Percentiles rank a stretch among this genome's conserved stretches.
Conservation (phyloP, 202 grass and related monocot species). For the Setaria viridis region DNA sequence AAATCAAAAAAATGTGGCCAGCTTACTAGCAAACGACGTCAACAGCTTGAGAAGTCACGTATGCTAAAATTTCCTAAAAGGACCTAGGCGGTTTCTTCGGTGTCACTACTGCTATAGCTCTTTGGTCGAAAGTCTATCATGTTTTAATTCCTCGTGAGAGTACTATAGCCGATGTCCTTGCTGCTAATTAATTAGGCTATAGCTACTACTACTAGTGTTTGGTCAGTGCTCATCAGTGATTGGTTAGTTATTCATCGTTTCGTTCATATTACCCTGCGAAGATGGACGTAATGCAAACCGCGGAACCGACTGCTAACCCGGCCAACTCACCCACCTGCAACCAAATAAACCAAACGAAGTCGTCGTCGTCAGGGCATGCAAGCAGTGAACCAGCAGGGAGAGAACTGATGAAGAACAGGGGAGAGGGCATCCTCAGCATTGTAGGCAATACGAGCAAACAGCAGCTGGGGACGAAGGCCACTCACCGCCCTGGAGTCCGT, state of each 20-base stretch:
- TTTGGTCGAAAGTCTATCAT: constrained; percentile 5
- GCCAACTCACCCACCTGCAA: constrained; percentile 99
- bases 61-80: not conserved
- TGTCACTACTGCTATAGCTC: constrained; percentile 1
- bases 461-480: not conserved
- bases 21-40: not conserved
- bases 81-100: not conserved
- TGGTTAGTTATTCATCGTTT: not conserved
- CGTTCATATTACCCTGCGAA: constrained; percentile 82
- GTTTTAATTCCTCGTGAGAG: constrained; percentile 21
- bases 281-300: constrained; percentile 99
- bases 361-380: not conserved
- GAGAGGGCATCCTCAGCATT: not conserved
- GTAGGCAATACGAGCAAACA: not conserved
- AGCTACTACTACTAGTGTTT: not conserved
- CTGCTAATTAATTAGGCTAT: not conserved
- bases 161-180: not conserved
- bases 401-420: not conserved
- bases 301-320: constrained; percentile 95
- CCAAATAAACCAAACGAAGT: not conserved
- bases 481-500: constrained; percentile 90
- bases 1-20: not conserved
- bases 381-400: not conserved
- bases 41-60: not conserved
- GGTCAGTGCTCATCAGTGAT: constrained; percentile 15